These are phyloP conservation scores for Ampelomyces quisqualis DNA, from an alignment of 2,329 filamentous ascomycete genomes.

Conservation along the genomic window DNA sequence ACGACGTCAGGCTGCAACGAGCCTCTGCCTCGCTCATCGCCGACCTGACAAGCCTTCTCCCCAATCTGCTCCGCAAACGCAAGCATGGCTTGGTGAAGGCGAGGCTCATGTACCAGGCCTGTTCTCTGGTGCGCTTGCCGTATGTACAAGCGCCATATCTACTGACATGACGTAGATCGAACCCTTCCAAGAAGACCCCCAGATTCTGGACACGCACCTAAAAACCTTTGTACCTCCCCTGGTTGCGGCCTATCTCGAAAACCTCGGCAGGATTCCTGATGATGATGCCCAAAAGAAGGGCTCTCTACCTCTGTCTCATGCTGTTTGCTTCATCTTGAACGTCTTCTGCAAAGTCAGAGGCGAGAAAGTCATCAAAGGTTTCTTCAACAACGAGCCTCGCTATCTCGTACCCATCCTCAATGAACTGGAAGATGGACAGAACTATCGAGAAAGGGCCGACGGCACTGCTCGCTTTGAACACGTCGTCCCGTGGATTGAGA, in stretches of 20 bases:
- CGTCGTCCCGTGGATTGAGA: constrained; percentile 70
- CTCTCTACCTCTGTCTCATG: constrained; percentile 45
- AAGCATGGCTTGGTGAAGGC: constrained; percentile 19
- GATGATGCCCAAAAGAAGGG: constrained; percentile 23
- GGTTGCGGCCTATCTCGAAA: constrained; percentile 72
- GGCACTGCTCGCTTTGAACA: constrained; percentile 18
- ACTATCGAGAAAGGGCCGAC: constrained; percentile 13
- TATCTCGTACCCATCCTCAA: constrained; percentile 78
- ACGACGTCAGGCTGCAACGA: constrained; percentile 49
- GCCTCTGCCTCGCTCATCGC: constrained; percentile 43
- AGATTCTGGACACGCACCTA: constrained; percentile 84
- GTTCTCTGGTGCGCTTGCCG: constrained; percentile 30
- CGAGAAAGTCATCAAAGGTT: constrained; percentile 86
- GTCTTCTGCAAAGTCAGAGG: constrained; percentile 92
- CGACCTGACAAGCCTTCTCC: constrained; percentile 35
- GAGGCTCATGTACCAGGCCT: constrained; percentile 42
- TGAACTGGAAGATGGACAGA: constrained; percentile 65
- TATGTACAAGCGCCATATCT: background rate
- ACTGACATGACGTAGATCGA: constrained; percentile 58
- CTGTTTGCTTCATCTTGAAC: constrained; percentile 79
- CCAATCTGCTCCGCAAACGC: constrained; percentile 44
- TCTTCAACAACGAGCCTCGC: constrained; percentile 85
- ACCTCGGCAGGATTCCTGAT: constrained; percentile 49
- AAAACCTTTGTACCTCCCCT: constrained; percentile 72
- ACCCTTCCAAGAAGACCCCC: constrained; percentile 91